Conservation (phyloP, 331 rosid species). For the Telfairia occidentalis region DNA sequence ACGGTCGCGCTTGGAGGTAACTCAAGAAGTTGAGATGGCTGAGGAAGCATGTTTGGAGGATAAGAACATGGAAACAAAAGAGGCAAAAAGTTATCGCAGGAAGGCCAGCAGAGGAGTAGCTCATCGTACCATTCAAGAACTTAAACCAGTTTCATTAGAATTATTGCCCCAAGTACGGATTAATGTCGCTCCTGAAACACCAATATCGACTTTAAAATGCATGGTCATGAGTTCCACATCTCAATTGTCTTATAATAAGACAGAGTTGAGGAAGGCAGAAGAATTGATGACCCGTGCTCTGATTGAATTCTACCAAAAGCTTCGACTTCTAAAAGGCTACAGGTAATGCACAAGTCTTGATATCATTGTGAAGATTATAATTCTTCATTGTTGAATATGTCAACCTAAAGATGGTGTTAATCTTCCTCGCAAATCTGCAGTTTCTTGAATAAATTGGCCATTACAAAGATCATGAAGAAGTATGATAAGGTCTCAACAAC, state of each 20-base stretch:
- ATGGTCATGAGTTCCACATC: slow-evolving; percentile 24
- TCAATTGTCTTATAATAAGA: slow-evolving; percentile 34
- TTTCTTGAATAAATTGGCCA: slow-evolving; percentile 57
- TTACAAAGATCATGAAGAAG: slow-evolving; percentile 76
- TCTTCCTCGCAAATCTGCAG: slow-evolving; percentile 28
- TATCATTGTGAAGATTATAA: neutral
- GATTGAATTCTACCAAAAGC: slow-evolving; percentile 47
- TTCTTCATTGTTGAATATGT: neutral
- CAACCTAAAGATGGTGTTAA: neutral
- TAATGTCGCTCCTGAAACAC: slow-evolving; percentile 45
- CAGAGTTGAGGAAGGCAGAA: slow-evolving; percentile 50
- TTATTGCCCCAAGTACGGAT: slow-evolving; percentile 44
- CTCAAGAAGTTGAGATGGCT: slow-evolving; percentile 54
- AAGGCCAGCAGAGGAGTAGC: neutral
- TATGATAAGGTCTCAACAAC: slow-evolving; percentile 50
- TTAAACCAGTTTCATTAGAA: slow-evolving; percentile 35
- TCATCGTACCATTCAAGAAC: neutral
- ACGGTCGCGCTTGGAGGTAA: slow-evolving; percentile 31
- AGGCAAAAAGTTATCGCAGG: slow-evolving; percentile 1
- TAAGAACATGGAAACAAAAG: slow-evolving; percentile 10
- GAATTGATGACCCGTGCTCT: slow-evolving; percentile 37
- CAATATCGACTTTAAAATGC: slow-evolving; percentile 42
- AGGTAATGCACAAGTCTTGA: slow-evolving; percentile 29
- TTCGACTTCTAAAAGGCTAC: slow-evolving; percentile 44
- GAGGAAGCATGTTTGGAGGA: slow-evolving; percentile 11